Evolutionary conservation across 176 grass and related monocot species (phyloP), one percentile per base, ranked within the genome.

Genomic region (Luzula sylvatica): DNA sequence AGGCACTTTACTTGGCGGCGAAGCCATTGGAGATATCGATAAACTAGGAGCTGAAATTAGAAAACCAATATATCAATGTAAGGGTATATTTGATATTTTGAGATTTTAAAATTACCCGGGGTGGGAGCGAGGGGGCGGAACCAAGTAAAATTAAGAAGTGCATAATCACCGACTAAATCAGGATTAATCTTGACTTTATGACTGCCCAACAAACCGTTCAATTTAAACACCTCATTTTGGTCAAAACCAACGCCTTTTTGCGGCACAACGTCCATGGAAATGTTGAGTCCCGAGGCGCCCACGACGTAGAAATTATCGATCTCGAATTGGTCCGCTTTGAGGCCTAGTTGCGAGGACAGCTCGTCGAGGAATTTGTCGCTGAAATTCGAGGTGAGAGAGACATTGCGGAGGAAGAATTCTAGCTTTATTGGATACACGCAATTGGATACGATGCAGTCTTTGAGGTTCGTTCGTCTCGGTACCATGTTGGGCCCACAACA

Each of bases 231-330:
- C 79, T 92, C 75, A 60, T 71, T 52, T 1, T 41, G 52, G 23
- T 75, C 70, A 65, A 98, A 98, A 66, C 93, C 89, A 79, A 77
- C 79, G 77, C 85, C 93, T 50, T 61, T 80, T 39, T 80, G 68
- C 51, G 93, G 86, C 4, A 81, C 78, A 77, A 98, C 89, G 74
- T 98, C 48, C 93, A 98, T 98, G 42, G 93, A 90, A 26, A 92
- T 92, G 65, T 98, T 98, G 65, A 98, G 75, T 46, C 86, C 93
- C 78, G 82, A 90, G 54, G 82, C 72, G 61, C 93, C 93, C 65
- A 98, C 93, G 45, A 98, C 93, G 26, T 98, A 98, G 62, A 98
- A 92, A 68, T 98, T 98, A 64, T 69, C 75, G 49, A 98, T 87
- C 72, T 72, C 93, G 26, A 98, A 98, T 56, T 98, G 86, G 47